phyloP scores from a whole-genome alignment of 768 basidiomycete species.

The Naganishia vaughanmartiniae region DNA sequence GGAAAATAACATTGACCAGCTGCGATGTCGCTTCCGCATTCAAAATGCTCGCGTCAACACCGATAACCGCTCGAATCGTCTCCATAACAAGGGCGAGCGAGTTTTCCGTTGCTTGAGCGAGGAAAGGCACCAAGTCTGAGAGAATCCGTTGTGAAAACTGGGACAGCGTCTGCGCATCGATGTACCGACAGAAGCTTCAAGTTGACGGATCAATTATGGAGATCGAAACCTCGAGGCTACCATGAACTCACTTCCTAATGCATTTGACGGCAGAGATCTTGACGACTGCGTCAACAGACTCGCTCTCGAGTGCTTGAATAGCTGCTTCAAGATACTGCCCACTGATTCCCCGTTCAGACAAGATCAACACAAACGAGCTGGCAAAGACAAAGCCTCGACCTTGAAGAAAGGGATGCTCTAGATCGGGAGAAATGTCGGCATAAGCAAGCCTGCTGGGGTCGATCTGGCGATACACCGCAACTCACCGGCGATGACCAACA shows the following conservation, averaged over 20 bases:
- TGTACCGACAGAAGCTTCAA: slow-evolving; percentile 55
- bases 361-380: slow-evolving; percentile 76
- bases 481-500: slow-evolving; percentile 70
- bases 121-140: slow-evolving; percentile 76
- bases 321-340: slow-evolving; percentile 85
- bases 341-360: slow-evolving; percentile 58
- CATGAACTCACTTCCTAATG: slow-evolving; percentile 72
- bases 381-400: slow-evolving; percentile 93
- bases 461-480: slow-evolving; percentile 7
- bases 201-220: background rate
- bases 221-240: background rate
- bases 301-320: slow-evolving; percentile 74
- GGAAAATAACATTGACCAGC: slow-evolving; percentile 66
- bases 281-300: slow-evolving; percentile 72
- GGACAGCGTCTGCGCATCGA: slow-evolving; percentile 61
- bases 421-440: background rate
- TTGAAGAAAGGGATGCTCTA: slow-evolving; percentile 88
- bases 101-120: slow-evolving; percentile 76
- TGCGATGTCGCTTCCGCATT: slow-evolving; percentile 61
- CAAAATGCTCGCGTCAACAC: slow-evolving; percentile 63
- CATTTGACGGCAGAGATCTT: slow-evolving; percentile 94
- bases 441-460: background rate
- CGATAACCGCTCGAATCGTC: slow-evolving; percentile 73
- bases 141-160: slow-evolving; percentile 72
- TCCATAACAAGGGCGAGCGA: slow-evolving; percentile 84